A percentile compares a stretch with the other conserved stretches of the same genome.
Conservation (phyloP, 2,329 filamentous ascomycete species). For the Chrysoporthe puriensis region DNA sequence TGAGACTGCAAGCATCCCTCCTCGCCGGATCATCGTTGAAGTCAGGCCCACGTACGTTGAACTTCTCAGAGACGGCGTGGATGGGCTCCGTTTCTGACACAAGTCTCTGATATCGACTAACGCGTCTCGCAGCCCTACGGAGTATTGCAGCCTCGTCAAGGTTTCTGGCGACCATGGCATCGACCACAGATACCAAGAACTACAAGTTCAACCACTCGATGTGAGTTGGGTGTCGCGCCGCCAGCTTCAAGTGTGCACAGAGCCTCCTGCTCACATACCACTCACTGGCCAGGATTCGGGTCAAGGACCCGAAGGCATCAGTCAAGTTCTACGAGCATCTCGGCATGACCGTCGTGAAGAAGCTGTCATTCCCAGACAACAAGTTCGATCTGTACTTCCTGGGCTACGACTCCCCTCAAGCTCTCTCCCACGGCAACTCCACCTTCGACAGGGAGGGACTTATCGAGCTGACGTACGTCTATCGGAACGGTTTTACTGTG, state of each 20-base stretch:
- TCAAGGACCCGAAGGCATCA: slow-evolving; percentile 90
- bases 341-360: slow-evolving; percentile 82
- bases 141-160: slow-evolving; percentile 27
- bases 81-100: neutral
- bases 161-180: slow-evolving; percentile 59
- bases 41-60: slow-evolving; percentile 14
- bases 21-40: slow-evolving; percentile 32
- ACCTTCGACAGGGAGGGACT: slow-evolving; percentile 84
- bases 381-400: slow-evolving; percentile 98
- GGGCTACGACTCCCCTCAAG: slow-evolving; percentile 78
- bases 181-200: slow-evolving; percentile 70
- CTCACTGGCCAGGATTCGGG: slow-evolving; percentile 69
- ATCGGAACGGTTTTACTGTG: neutral
- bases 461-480: slow-evolving; percentile 70
- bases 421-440: slow-evolving; percentile 73
- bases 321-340: slow-evolving; percentile 95
- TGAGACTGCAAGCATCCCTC: slow-evolving; percentile 35
- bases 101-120: slow-evolving; percentile 1
- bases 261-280: slow-evolving; percentile 28
- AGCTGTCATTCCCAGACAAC: slow-evolving; percentile 79
- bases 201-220: slow-evolving; percentile 94
- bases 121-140: slow-evolving; percentile 21
- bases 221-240: slow-evolving; percentile 46
- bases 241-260: neutral
- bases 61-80: neutral